A percentile compares a stretch with the other conserved stretches of the same genome.
Conservation (phyloP, 164 flowering plant genomes). For the Dillenia suffruticosa region DNA sequence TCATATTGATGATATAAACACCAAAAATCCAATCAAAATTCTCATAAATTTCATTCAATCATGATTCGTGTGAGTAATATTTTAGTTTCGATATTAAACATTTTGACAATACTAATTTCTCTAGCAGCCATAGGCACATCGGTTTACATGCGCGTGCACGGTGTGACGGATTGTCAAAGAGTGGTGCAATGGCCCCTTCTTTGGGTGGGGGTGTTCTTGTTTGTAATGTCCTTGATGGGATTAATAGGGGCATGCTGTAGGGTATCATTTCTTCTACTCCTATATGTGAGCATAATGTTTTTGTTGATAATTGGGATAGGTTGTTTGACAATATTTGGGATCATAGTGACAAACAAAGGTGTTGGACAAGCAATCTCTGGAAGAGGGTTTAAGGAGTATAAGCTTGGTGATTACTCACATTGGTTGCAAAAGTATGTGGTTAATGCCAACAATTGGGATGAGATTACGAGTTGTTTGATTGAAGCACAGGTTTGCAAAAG, state of each 20-base stretch:
- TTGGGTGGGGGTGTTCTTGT: constrained; percentile 21
- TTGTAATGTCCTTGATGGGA: constrained; percentile 31
- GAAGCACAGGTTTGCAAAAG: constrained; percentile 34
- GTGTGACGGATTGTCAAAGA: constrained; percentile 29
- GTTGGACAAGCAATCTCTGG: constrained; percentile 34
- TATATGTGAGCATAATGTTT: constrained; percentile 38
- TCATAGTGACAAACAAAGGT: constrained; percentile 49
- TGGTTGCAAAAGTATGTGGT: constrained; percentile 50
- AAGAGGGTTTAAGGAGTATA: constrained; percentile 33
- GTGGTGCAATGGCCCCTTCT: constrained; percentile 34
- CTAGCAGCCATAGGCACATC: constrained; percentile 15
- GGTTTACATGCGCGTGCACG: background rate
- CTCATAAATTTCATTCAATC: background rate
- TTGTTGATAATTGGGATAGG: constrained; percentile 33
- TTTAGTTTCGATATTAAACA: constrained; percentile 33
- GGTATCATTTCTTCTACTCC: constrained; percentile 22
- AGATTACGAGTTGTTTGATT: constrained; percentile 45
- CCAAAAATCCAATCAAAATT: no score
- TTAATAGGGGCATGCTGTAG: constrained; percentile 39
- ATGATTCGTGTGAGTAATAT: constrained; percentile 47
- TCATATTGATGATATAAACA: no score
- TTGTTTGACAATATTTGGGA: constrained; percentile 35
- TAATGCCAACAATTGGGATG: constrained; percentile 40
- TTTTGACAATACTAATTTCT: constrained; percentile 18
- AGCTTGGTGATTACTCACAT: constrained; percentile 52